Conservation (phyloP, 176 grass and related monocot species). For the Avena insularis region DNA sequence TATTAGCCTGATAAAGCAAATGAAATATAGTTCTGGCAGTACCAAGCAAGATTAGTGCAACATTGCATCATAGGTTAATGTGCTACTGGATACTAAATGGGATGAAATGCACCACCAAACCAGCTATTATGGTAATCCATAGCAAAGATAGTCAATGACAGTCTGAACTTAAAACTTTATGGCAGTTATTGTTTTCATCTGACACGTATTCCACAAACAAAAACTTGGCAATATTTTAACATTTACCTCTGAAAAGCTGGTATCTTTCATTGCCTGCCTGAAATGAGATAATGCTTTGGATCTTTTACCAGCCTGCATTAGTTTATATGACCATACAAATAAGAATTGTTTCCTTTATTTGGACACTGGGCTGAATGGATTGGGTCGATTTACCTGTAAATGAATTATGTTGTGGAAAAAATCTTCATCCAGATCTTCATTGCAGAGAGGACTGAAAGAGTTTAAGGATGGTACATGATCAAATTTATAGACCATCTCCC, state of each 20-base stretch:
- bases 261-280: slow-evolving; percentile 58
- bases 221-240: slow-evolving; percentile 1
- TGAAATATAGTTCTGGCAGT: not conserved
- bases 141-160: slow-evolving; percentile 2
- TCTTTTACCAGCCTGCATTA: slow-evolving; percentile 83
- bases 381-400: slow-evolving; percentile 80
- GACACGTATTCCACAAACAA: not conserved
- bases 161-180: slow-evolving; percentile 18
- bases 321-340: slow-evolving; percentile 40
- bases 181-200: not conserved
- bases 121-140: slow-evolving; percentile 20
- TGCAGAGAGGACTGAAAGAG: slow-evolving; percentile 80
- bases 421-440: slow-evolving; percentile 83
- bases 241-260: slow-evolving; percentile 85
- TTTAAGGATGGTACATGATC: slow-evolving; percentile 63
- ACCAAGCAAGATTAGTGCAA: slow-evolving; percentile 13
- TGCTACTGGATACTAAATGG: slow-evolving; percentile 11
- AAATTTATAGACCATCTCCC: slow-evolving; percentile 84
- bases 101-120: slow-evolving; percentile 19
- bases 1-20: slow-evolving; percentile 34
- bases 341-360: slow-evolving; percentile 22
- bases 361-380: not conserved
- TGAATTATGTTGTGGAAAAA: slow-evolving; percentile 96
- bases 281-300: slow-evolving; percentile 86
- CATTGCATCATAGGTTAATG: not conserved